A percentile compares a stretch with the other conserved stretches of the same genome.
These are phyloP conservation scores for Calonectria leucothoes DNA, from an alignment of 2,329 filamentous ascomycete species.

Conservation along the genomic window DNA sequence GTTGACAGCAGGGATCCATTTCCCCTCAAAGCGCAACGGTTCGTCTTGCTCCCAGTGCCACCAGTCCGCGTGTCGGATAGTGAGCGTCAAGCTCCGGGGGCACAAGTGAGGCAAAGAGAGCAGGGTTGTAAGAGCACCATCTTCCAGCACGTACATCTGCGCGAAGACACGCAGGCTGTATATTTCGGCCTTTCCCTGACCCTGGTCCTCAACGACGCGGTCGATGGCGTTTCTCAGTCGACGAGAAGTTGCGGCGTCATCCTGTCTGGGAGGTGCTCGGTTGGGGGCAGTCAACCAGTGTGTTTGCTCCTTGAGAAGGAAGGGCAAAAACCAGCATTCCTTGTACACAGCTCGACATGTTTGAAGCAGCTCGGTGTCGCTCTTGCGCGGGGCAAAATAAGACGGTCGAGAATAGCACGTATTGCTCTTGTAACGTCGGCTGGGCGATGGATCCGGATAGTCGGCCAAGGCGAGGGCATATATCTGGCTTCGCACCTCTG, in stretches of 20 bases:
- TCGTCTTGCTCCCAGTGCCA: constrained; percentile 56
- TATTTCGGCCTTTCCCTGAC: constrained; percentile 40
- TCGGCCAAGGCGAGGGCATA: constrained; percentile 55
- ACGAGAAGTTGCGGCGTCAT: background rate
- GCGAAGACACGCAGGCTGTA: constrained; percentile 53
- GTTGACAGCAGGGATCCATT: constrained; percentile 49
- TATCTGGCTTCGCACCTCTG: constrained; percentile 61
- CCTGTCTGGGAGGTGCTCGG: constrained; percentile 46
- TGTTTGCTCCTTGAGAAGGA: constrained; percentile 51
- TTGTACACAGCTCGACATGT: constrained; percentile 56
- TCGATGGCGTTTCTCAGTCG: constrained; percentile 22
- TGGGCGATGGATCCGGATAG: constrained; percentile 47
- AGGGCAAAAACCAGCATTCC: constrained; percentile 57
- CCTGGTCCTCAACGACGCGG: constrained; percentile 34
- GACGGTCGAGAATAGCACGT: constrained; percentile 55
- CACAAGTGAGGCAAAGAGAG: constrained; percentile 43
- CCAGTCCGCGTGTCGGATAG: constrained; percentile 62
- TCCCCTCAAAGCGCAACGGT: constrained; percentile 48
- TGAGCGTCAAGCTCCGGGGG: constrained; percentile 54
- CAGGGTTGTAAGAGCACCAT: constrained; percentile 38
- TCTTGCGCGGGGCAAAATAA: constrained; percentile 51
- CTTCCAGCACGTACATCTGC: constrained; percentile 54
- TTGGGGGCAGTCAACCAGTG: constrained; percentile 49
- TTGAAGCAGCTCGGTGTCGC: constrained; percentile 51
- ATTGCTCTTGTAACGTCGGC: constrained; percentile 38